These are phyloP conservation scores for Haematococcus lacustris DNA, from an alignment of 139 green algal genomes.

Conservation along the genomic window DNA sequence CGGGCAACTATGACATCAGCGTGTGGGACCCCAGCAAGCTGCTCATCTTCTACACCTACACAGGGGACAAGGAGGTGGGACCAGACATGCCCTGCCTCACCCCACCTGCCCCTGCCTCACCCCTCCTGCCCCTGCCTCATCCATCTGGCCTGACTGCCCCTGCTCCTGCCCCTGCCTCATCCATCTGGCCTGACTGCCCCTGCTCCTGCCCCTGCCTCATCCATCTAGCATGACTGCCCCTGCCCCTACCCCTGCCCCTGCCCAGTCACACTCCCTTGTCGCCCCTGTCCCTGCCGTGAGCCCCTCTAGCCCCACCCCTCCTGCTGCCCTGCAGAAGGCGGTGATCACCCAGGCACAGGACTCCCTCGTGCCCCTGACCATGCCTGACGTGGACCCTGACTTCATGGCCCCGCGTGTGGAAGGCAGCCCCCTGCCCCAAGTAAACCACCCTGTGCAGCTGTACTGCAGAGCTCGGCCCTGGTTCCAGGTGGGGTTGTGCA, in stretches of 20 bases:
- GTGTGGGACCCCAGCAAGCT: conserved; percentile 15
- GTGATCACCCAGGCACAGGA: conserved; percentile 29
- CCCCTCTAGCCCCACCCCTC: no score
- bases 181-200: no score
- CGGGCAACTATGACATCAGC: conserved; percentile 21
- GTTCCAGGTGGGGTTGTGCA: conserved; percentile 14
- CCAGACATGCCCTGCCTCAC: no score
- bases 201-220: no score
- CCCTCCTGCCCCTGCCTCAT: no score
- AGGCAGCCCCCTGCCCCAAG: conserved; percentile 6
- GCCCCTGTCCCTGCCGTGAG: no score
- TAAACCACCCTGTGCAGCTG: conserved; percentile 28
- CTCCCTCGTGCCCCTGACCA: conserved; percentile 24
- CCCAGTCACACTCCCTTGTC: no score
- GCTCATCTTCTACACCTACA: conserved; percentile 43
- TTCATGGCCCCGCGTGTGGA: conserved; percentile 16
- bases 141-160: no score
- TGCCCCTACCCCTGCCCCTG: no score
- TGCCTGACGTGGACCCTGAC: conserved; percentile 13
- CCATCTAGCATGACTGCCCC: no score
- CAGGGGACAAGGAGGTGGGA: conserved; percentile 19
- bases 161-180: no score
- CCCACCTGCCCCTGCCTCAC: no score
- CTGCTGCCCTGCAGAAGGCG: conserved; percentile 11
- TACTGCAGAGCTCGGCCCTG: conserved; percentile 38